Evolutionary conservation across 352 stramenopile species (phyloP).

Genomic region (Phytophthora fragariae): DNA sequence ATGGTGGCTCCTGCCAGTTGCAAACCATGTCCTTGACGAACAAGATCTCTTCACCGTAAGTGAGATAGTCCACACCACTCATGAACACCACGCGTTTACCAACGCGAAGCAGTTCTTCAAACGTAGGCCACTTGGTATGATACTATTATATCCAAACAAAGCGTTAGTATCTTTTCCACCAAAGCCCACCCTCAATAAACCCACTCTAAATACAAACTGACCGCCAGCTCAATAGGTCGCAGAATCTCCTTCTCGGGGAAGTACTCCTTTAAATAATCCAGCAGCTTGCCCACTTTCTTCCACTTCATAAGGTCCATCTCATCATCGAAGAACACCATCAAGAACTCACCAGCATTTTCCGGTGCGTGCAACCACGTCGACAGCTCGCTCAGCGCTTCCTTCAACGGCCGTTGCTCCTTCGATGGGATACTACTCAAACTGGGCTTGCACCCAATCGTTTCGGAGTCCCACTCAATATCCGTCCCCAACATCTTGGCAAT

Average conservation of each 20-base stretch:
- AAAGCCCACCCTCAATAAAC: not conserved
- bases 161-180: not conserved
- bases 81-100: conserved; percentile 85
- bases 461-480: conserved; percentile 65
- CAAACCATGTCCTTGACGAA: conserved; percentile 83
- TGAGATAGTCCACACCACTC: conserved; percentile 78
- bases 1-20: conserved; percentile 74
- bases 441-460: conserved; percentile 77
- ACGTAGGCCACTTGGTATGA: conserved; percentile 61
- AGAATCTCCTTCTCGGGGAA: conserved; percentile 74
- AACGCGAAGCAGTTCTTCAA: conserved; percentile 62
- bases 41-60: conserved; percentile 66
- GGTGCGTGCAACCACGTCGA: conserved; percentile 65
- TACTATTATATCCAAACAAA: conserved; percentile 36
- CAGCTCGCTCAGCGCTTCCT: conserved; percentile 65
- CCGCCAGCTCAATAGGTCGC: conserved; percentile 63
- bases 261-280: conserved; percentile 71
- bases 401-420: conserved; percentile 62
- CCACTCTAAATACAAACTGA: conserved; percentile 30
- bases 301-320: conserved; percentile 76
- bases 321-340: conserved; percentile 89
- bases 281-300: conserved; percentile 78
- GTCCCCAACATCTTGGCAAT: conserved; percentile 47
- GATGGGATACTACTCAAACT: conserved; percentile 82
- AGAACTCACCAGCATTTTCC: conserved; percentile 68